Percentiles rank a stretch among this genome's conserved stretches.
These are phyloP conservation scores for Rhodotorula sp. DNA, from an alignment of 1,284 basidiomycete species.

Conservation along the genomic window DNA sequence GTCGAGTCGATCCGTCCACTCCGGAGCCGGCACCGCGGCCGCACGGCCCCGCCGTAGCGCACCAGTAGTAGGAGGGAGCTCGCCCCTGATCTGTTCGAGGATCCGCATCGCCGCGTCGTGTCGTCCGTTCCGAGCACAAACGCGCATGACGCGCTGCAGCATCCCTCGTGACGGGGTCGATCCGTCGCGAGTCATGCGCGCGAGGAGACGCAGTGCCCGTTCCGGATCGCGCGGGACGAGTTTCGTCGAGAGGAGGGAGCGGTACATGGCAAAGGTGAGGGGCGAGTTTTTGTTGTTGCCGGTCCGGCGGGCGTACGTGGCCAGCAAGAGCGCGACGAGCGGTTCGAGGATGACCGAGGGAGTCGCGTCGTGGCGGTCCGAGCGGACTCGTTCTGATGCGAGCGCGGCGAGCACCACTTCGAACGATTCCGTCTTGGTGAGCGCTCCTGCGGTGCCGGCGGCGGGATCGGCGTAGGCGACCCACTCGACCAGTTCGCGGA, in stretches of 20 bases:
- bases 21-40: background rate
- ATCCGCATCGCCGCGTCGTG: background rate
- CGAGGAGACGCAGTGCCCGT: constrained; percentile 10
- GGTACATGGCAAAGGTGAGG: constrained; percentile 13
- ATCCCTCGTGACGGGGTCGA: constrained; percentile 1
- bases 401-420: constrained; percentile 25
- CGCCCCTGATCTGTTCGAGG: constrained; percentile 2
- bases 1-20: background rate
- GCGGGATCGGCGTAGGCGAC: constrained; percentile 10
- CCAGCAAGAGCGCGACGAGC: constrained; percentile 7
- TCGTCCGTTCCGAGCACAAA: constrained; percentile 6
- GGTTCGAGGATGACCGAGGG: constrained; percentile 11
- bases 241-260: constrained; percentile 18
- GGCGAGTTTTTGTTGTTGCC: background rate
- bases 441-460: background rate
- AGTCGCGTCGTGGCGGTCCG: background rate
- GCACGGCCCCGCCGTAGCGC: background rate
- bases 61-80: background rate
- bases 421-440: constrained; percentile 13
- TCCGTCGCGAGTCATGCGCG: constrained; percentile 15
- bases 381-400: constrained; percentile 1
- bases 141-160: constrained; percentile 17
- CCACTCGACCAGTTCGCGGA: constrained; percentile 35
- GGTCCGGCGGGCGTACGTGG: constrained; percentile 9
- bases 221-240: constrained; percentile 20